Conservation (phyloP, 2,329 filamentous ascomycete species). For the Neonectria faginata region DNA sequence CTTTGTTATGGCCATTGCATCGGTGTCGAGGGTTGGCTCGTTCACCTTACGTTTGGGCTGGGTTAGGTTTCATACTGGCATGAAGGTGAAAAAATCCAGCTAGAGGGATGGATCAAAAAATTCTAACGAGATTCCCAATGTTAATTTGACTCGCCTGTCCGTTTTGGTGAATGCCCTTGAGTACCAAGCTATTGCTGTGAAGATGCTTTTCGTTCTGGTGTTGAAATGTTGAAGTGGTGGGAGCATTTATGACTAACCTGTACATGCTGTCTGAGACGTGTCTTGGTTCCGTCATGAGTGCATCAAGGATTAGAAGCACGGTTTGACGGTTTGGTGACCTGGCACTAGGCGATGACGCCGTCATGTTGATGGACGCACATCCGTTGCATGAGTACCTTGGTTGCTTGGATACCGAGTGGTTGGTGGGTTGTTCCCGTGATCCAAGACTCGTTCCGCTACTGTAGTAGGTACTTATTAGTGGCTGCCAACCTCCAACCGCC, state of each 20-base stretch:
- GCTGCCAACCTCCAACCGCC: slow-evolving; percentile 8
- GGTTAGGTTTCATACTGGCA: slow-evolving; percentile 53
- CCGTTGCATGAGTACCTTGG: neutral
- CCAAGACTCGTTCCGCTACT: neutral
- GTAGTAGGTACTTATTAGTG: neutral
- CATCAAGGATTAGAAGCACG: no score
- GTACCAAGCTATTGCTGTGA: neutral
- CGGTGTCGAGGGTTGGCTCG: slow-evolving; percentile 65
- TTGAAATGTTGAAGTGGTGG: neutral
- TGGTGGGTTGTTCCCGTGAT: slow-evolving; percentile 23
- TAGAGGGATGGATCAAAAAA: slow-evolving; percentile 52
- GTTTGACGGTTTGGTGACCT: no score
- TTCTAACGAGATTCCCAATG: slow-evolving; percentile 52
- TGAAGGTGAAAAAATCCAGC: slow-evolving; percentile 52
- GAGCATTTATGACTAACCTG: neutral
- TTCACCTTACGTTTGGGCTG: slow-evolving; percentile 53
- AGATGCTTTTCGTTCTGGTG: neutral
- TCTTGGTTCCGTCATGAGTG: neutral
- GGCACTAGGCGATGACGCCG: slow-evolving; percentile 13
- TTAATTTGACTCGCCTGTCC: slow-evolving; percentile 43
- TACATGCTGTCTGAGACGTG: neutral
- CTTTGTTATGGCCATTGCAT: slow-evolving; percentile 62
- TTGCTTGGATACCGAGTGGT: slow-evolving; percentile 14
- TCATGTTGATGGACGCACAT: slow-evolving; percentile 5
- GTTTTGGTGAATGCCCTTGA: slow-evolving; percentile 30